Base-by-base conservation (phyloP, 306 rosid genomes). In the Coriaria nepalensis region DNA sequence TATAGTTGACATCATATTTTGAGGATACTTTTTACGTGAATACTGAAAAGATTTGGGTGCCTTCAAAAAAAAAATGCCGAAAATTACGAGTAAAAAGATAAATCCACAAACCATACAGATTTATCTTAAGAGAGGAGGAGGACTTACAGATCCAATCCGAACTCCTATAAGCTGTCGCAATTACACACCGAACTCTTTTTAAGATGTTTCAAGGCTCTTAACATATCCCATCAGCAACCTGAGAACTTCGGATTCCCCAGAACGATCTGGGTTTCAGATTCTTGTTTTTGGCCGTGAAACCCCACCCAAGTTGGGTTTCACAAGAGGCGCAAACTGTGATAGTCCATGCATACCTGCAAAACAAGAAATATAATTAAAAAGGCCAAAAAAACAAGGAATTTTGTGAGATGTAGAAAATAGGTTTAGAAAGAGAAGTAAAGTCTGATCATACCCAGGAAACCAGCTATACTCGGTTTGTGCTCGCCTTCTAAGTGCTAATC, bases 381-480 rank as follows among this genome's bases (percentile, higher is more conserved):
- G 29, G 29, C 29, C 29, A 20, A 20, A 20, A 34, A 5, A 5
- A 51, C 47, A 35, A 20, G 1, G 29, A 20, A 20, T 20, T 20
- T 20, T 20, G 29, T 20, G 29, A 20, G 29, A 20, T 20, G 29
- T 20, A 20, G 2, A 20, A 20, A 20, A 20, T 20, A 20, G 29
- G 29, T 20, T 3, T 20, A 20, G 29, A 20, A 20, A 20, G 1
- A 20, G 29, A 20, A 20, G 29, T 20, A 20, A 20, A 20, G 29
- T 20, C 29, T 20, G 29, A 20, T 20, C 95, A 58, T 76, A 90
- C 98, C 98, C 98, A 57, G 98, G 98, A 78, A 90, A 85, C 98
- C 98, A 90, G 67, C 95, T 90, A 70, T 77, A 85, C 56, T 77
- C 81, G 43, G 73, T 70, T 48, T 4, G 53, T 6, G 98, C 60